Conservation (phyloP, 2,329 filamentous ascomycete species). For the Epichloe festucae region DNA sequence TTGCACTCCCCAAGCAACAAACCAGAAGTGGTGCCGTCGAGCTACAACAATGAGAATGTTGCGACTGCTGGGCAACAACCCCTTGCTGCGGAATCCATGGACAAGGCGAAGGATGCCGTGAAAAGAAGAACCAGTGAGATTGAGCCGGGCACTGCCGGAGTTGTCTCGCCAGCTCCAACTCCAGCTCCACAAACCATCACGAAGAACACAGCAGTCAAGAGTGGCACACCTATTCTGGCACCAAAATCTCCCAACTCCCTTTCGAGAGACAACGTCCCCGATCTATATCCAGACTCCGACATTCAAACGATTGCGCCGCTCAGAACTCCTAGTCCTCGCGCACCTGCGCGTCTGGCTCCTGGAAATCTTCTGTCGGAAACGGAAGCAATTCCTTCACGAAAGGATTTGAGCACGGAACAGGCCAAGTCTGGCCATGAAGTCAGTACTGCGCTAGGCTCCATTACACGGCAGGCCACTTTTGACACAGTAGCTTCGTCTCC, state of each 20-base stretch:
- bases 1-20: not conserved
- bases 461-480: slow-evolving; percentile 30
- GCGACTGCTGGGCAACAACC: not conserved
- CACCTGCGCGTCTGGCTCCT: not conserved
- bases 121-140: not conserved
- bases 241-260: not conserved
- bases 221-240: not conserved
- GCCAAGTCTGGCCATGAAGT: slow-evolving; percentile 7
- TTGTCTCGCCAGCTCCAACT: not conserved
- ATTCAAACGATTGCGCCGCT: slow-evolving; percentile 16
- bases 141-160: not conserved
- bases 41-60: not conserved
- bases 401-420: slow-evolving; percentile 18
- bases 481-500: slow-evolving; percentile 39
- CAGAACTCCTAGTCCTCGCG: slow-evolving; percentile 20
- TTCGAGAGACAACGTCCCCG: slow-evolving; percentile 5
- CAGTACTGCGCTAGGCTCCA: slow-evolving; percentile 19
- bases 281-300: slow-evolving; percentile 6
- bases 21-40: not conserved
- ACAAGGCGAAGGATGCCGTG: not conserved
- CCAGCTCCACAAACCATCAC: not conserved
- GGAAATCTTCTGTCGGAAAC: not conserved
- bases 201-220: not conserved
- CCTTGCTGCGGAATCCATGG: not conserved
- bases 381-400: slow-evolving; percentile 21